Percentiles rank a stretch among this genome's conserved stretches.
Evolutionary conservation across 192 early-diverging fungal species (phyloP).

Genomic region (Mortierella alpina): DNA sequence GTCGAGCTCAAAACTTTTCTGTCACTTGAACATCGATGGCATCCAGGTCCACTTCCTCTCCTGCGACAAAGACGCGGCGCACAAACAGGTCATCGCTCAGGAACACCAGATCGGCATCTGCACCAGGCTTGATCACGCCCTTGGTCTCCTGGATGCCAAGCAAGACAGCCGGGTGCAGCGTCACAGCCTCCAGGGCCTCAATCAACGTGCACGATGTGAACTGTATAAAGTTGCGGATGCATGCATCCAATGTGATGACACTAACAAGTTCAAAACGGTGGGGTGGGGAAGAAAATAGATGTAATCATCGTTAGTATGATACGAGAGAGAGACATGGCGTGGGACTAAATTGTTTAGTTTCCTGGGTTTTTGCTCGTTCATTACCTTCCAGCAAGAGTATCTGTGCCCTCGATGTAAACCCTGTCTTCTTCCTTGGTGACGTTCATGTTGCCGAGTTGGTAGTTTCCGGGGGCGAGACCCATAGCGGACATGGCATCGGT

Average conservation of each 20-base stretch:
- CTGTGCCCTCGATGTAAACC: conserved; percentile 80
- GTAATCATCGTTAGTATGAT: no score
- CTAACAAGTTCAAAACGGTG: neutral
- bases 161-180: conserved; percentile 78
- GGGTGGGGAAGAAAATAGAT: no score
- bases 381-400: conserved; percentile 74
- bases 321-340: no score
- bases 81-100: conserved; percentile 74
- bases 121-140: conserved; percentile 76
- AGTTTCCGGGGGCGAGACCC: conserved; percentile 75
- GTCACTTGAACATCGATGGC: conserved; percentile 47
- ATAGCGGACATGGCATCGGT: conserved; percentile 86
- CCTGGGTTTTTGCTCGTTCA: no score
- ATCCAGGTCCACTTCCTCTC: conserved; percentile 65
- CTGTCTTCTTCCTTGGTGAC: conserved; percentile 70
- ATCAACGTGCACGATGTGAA: conserved; percentile 81
- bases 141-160: conserved; percentile 79
- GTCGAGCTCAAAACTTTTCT: conserved; percentile 33
- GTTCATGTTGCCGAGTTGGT: conserved; percentile 76
- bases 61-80: conserved; percentile 78
- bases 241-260: conserved; percentile 74
- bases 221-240: conserved; percentile 81
- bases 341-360: no score
- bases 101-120: conserved; percentile 83
- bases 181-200: conserved; percentile 85